A percentile compares a stretch with the other conserved stretches of the same genome.
Conservation (phyloP, 257 asterid genomes). For the Solanum lycopersicoides region DNA sequence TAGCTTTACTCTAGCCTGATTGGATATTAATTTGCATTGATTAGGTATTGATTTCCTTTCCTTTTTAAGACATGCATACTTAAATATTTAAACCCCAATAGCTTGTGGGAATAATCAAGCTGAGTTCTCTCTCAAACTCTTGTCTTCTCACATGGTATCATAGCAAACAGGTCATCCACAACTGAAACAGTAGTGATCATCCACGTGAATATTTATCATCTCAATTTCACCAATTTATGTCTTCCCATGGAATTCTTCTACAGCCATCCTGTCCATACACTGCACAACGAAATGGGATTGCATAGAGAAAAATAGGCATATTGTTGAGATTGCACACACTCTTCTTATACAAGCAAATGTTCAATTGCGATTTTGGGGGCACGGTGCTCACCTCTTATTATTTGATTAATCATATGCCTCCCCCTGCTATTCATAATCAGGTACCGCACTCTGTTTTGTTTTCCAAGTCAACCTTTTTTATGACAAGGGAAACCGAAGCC, state of each 20-base stretch:
- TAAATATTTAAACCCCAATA: background rate
- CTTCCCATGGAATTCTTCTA: background rate
- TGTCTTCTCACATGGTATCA: background rate
- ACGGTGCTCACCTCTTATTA: background rate
- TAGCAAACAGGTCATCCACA: background rate
- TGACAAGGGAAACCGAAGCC: no score
- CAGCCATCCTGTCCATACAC: background rate
- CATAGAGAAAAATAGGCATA: background rate
- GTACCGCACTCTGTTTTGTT: background rate
- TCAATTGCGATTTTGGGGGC: background rate
- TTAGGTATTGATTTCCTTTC: background rate
- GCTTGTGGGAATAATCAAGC: background rate
- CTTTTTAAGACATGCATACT: background rate
- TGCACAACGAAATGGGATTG: background rate
- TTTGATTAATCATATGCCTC: background rate
- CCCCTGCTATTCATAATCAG: background rate
- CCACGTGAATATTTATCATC: background rate
- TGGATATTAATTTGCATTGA: background rate
- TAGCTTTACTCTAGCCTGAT: background rate
- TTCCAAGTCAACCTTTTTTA: background rate
- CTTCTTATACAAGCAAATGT: background rate
- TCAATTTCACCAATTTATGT: background rate
- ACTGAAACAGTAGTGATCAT: background rate
- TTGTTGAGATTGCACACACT: background rate
- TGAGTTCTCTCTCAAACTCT: background rate